Conservation (phyloP, 2,329 filamentous ascomycete genomes). For the Apiospora kogelbergensis region DNA sequence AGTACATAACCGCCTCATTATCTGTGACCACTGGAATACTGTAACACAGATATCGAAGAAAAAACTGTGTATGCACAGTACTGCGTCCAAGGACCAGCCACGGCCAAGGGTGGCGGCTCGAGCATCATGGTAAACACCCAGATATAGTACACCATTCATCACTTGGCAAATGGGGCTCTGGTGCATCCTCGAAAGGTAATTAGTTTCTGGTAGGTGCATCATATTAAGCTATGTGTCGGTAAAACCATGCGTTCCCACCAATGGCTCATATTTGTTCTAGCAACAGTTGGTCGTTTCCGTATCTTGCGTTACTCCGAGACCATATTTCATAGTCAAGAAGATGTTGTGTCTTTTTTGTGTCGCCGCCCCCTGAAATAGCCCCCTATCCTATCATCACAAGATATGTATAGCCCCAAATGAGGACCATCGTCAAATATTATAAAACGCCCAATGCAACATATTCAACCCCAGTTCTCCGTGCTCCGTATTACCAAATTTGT, state of each 20-base stretch:
- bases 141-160: not conserved
- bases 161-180: not conserved
- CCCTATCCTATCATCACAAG: slow-evolving; percentile 14
- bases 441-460: slow-evolving; percentile 8
- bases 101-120: not conserved
- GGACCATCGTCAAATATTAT: not conserved
- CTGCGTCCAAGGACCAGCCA: not conserved
- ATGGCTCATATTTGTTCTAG: not conserved
- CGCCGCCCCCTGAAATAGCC: not conserved
- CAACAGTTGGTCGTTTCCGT: slow-evolving; percentile 4
- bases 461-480: slow-evolving; percentile 2
- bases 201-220: slow-evolving; percentile 1
- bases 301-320: slow-evolving; percentile 4
- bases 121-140: not conserved
- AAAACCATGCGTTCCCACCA: slow-evolving; percentile 2
- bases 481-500: slow-evolving; percentile 10
- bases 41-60: no score
- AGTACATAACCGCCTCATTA: not conserved
- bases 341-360: not conserved
- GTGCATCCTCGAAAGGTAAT: not conserved
- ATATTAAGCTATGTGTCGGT: slow-evolving; percentile 14
- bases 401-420: slow-evolving; percentile 20
- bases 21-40: not conserved
- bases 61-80: no score
- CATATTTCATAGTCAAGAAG: slow-evolving; percentile 17